These are phyloP conservation scores for Bolboschoenus planiculmis DNA, from an alignment of 176 grass and related monocot genomes.

Conservation along the genomic window DNA sequence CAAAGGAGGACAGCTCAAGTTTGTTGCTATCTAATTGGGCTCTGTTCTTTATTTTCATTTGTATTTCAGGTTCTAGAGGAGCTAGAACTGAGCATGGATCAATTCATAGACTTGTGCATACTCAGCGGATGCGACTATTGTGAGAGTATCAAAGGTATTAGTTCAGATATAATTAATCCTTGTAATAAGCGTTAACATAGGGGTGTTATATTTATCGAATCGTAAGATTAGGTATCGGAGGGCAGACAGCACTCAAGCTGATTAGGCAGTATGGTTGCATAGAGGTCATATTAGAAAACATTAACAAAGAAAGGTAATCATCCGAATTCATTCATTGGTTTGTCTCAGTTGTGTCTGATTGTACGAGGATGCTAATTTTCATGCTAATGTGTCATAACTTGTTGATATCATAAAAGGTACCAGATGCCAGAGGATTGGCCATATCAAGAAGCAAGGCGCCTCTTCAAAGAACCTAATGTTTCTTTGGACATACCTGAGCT, in stretches of 20 bases:
- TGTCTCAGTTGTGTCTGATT: not conserved
- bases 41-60: not conserved
- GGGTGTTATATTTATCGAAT: not conserved
- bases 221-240: conserved; percentile 57
- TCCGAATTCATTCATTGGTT: not conserved
- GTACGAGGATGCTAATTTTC: not conserved
- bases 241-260: conserved; percentile 86
- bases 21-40: not conserved
- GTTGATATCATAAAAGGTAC: conserved; percentile 26
- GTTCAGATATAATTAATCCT: not conserved
- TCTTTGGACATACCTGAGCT: conserved; percentile 34
- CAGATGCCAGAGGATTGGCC: conserved; percentile 53
- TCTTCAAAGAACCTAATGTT: conserved; percentile 51
- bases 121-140: conserved; percentile 56
- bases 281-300: conserved; percentile 77
- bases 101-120: conserved; percentile 57
- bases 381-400: not conserved
- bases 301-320: conserved; percentile 80
- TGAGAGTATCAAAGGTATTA: conserved; percentile 50
- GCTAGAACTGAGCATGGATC: conserved; percentile 47
- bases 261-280: conserved; percentile 75
- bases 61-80: conserved; percentile 43
- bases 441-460: conserved; percentile 45
- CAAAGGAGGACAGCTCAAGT: not conserved
- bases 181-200: not conserved